Percentiles rank a stretch among this genome's conserved stretches.
phyloP scores from a whole-genome alignment of 257 asterid genomes.

The Eustoma russellianum region DNA sequence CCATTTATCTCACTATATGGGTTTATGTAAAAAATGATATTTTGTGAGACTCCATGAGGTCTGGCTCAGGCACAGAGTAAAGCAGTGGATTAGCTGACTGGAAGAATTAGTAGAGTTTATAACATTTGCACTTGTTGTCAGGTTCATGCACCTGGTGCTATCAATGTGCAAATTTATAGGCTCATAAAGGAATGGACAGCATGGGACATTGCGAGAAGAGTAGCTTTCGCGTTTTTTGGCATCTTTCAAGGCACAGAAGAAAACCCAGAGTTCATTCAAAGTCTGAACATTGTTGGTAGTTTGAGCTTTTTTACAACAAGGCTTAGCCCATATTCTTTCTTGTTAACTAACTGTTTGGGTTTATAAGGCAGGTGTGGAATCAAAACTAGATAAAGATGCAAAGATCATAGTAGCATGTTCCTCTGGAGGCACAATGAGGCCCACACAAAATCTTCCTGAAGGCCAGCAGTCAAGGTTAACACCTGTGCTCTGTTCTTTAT shows the following conservation, averaged over 20 bases:
- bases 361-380: conserved; percentile 61
- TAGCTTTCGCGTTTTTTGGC: conserved; percentile 84
- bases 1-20: no score
- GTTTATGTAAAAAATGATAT: no score
- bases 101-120: background rate
- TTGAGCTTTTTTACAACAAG: background rate
- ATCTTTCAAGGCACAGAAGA: conserved; percentile 84
- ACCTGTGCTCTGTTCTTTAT: background rate
- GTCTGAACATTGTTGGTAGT: conserved; percentile 27
- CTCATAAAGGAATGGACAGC: conserved; percentile 99
- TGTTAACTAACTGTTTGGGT: conserved; percentile 12
- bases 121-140: conserved; percentile 10
- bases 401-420: conserved; percentile 92
- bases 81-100: background rate
- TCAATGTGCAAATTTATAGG: conserved; percentile 88
- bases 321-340: no score
- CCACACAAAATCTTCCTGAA: conserved; percentile 80
- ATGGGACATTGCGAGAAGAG: conserved; percentile 95
- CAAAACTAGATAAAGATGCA: conserved; percentile 56
- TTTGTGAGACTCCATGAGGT: no score
- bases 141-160: conserved; percentile 92
- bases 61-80: no score
- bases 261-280: conserved; percentile 71
- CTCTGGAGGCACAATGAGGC: conserved; percentile 75
- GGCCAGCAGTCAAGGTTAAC: conserved; percentile 83